Evolutionary conservation across 768 basidiomycete species (phyloP), one percentile per base, ranked within the genome.

Genomic region (Leccinum variicolor): DNA sequence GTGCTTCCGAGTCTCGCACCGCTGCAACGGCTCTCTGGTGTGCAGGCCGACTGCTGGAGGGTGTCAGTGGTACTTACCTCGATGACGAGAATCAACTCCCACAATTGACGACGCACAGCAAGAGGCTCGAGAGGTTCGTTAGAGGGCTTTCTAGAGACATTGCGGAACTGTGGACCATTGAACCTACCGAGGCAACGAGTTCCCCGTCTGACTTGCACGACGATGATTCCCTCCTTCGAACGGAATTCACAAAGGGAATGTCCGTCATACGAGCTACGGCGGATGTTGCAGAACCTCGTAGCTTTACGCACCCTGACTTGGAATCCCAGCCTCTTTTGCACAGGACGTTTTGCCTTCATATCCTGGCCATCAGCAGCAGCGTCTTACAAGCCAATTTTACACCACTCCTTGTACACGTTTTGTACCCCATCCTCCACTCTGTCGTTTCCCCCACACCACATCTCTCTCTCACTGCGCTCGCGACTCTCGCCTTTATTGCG

Each of bases 341-440:
- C 63, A 80, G 78, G 58, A 77, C 80, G 6, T 74, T 93, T 34
- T 82, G 83, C 15, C 80, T 99, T 7, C 90, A 92, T 58, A 73
- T 92, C 7, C 76, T 99, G 17, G 79, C 92, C 2, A 75, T 91
- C 31, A 73, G 82, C 11, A 80, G 92, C 0, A 81, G 82, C n/a
- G 82, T 94, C 53, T 78, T 94, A 31, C 84, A 87, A 54, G 76
- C 84, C 11, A 81, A 82, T 11, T 97, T 92, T 68, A 79, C 81
- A 0, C 78, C 87, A 0, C 75, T 91, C 17, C 83, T 98, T 43
- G 81, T 98, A 23, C 81, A 90, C 39, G 76, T 85, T 0, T 74
- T 98, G 3, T 98, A 98, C 75, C 91, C 92, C 2, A 73, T 97
- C 43, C 82, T 99, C 25, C 89, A 90, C 53, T 92, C 92, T 17